These are phyloP conservation scores for Maudiozyma serrabonitensis DNA, from an alignment of 805 yeast species.

Conservation along the genomic window DNA sequence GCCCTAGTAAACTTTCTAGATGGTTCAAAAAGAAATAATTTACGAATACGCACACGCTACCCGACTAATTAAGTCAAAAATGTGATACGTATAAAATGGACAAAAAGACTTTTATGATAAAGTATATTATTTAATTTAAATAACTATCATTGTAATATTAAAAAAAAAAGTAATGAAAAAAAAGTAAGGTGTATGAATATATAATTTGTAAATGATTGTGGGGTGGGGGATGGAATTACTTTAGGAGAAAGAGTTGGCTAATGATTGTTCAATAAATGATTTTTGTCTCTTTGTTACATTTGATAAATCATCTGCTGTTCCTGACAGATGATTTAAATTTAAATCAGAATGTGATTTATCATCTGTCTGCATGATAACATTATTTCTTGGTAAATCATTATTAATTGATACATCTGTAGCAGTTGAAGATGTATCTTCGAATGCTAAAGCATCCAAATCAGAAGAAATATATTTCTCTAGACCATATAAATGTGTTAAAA, in stretches of 20 bases:
- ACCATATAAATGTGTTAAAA: conserved; percentile 23
- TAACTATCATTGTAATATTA: not conserved
- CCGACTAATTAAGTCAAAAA: not conserved
- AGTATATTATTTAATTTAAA: not conserved
- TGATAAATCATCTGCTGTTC: not conserved
- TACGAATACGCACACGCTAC: not conserved
- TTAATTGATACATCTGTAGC: not conserved
- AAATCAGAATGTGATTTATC: conserved; percentile 4
- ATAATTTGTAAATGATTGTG: not conserved
- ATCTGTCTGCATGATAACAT: not conserved
- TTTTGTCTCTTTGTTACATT: conserved; percentile 8
- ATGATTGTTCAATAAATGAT: conserved; percentile 17
- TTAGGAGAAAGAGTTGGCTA: conserved; percentile 14
- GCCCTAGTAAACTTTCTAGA: conserved; percentile 1
- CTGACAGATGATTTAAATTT: not conserved
- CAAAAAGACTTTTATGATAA: not conserved
- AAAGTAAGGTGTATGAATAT: not conserved
- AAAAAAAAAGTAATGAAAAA: not conserved
- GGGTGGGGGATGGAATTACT: too few relatives aligned
- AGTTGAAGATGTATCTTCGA: not conserved
- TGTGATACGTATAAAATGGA: not conserved
- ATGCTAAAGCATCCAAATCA: conserved; percentile 17
- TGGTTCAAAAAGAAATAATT: conserved; percentile 5
- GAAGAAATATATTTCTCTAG: conserved; percentile 22
- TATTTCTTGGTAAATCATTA: not conserved